Evolutionary conservation across 768 basidiomycete genomes (phyloP).

Genomic region (Pleurotus ostreatus): DNA sequence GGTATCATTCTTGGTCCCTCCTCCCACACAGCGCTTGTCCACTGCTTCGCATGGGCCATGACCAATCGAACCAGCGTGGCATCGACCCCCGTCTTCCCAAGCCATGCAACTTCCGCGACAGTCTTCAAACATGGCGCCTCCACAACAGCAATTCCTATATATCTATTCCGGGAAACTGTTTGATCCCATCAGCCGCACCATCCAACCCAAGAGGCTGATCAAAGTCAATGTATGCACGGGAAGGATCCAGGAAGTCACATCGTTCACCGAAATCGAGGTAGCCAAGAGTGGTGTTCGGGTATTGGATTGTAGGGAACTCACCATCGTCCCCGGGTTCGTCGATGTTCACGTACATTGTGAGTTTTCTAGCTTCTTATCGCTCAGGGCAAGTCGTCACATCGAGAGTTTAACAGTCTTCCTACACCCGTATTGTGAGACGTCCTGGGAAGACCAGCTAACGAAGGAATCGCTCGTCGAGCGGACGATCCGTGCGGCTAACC

Average conservation of each 20-base stretch:
- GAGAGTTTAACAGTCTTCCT: constrained; percentile 44
- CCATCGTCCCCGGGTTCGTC: constrained; percentile 54
- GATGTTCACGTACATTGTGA: constrained; percentile 54
- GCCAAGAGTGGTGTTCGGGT: constrained; percentile 23
- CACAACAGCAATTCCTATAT: not conserved
- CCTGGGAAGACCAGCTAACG: constrained; percentile 60
- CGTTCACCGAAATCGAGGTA: not conserved
- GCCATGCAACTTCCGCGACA: too few species aligned
- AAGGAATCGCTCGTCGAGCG: constrained; percentile 56
- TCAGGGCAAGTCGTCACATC: not conserved
- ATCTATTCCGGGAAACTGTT: constrained; percentile 5
- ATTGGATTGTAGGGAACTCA: constrained; percentile 42
- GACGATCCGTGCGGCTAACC: constrained; percentile 55
- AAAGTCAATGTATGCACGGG: not conserved
- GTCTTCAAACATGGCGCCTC: too few species aligned
- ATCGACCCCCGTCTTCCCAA: too few species aligned
- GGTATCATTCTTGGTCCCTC: too few species aligned
- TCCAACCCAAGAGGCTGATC: not conserved
- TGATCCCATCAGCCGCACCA: not conserved
- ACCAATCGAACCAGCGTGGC: too few species aligned
- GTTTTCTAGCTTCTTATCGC: constrained; percentile 14
- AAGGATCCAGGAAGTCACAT: not conserved
- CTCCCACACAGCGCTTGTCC: too few species aligned
- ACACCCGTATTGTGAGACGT: constrained; percentile 54
- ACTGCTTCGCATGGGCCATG: too few species aligned